Base-by-base conservation (phyloP, 129 eudicot genomes). In the Deinandra increscens region DNA sequence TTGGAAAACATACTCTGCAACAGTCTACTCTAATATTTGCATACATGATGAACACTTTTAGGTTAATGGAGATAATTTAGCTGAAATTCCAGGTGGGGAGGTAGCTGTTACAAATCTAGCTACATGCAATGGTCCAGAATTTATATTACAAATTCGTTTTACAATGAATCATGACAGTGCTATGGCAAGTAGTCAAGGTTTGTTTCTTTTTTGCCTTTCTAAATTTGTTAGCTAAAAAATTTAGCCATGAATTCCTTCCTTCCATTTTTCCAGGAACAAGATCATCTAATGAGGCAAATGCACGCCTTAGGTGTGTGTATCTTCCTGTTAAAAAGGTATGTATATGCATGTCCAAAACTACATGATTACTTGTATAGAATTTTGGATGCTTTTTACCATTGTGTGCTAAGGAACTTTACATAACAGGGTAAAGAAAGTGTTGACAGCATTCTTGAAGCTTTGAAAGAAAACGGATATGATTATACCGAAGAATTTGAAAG, bases 121-220 rank as follows among this genome's bases (percentile, higher is more conserved):
- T 56, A 84, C 97, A 15, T 84, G 96, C 82, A 82, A 85, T 79
- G 96, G 97, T 75, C 88, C 87, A n/a, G 82, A 86, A 23, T 91
- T 91, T 60, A 73, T 85, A 14, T 66, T 88, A 60, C 85, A 86
- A 58, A 73, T 91, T 67, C 84, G 64, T 43, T 84, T 90, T 65
- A 17, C 29, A 7, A 61, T 61, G 41, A 78, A 43, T 72, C 84
- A 78, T 77, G 75, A 79, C 19, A 50, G 60, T 31, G 43, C 48
- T 18, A 59, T 72, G 48, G 60, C 55, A 67, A 48, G 45, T 59
- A 66, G 65, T 72, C 90, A 64, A 51, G 82, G 92, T 83, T 67
- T 41, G 23, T 39, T 50, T 66, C 23, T 68, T 5, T 50, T 61
- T 49, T 37, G 18, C 20, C 15, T 60, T 68, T 20, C 19, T 55